phyloP scores from a whole-genome alignment of 1,284 basidiomycete genomes.

The Ceratobasidium sp. region DNA sequence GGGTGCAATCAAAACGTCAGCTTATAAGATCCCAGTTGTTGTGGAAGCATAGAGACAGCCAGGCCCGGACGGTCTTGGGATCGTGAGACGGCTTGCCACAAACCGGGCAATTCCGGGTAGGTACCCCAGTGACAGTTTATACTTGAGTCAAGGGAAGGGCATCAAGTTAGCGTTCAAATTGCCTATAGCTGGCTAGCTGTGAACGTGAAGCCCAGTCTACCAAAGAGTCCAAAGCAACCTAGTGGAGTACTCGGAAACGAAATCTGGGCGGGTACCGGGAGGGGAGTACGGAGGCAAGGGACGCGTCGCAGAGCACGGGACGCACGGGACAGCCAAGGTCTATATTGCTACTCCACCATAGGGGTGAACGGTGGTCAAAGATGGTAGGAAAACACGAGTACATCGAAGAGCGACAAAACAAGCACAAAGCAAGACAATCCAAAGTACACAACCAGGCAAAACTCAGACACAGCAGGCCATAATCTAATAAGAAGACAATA shows the following conservation, averaged over 20 bases:
- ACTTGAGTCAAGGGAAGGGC: not conserved
- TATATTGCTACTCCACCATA: not conserved
- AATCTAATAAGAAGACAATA: not conserved
- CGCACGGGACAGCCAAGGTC: not conserved
- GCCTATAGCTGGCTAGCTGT: not conserved
- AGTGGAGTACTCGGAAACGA: too few relatives aligned
- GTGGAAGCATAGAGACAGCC: too few relatives aligned
- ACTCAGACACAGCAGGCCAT: not conserved
- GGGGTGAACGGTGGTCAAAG: not conserved
- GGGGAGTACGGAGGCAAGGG: too few relatives aligned
- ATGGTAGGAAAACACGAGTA: constrained; percentile 2
- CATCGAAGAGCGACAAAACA: not conserved
- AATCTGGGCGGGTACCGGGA: too few relatives aligned
- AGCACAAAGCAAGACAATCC: not conserved
- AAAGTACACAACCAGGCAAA: not conserved
- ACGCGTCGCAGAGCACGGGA: not conserved
- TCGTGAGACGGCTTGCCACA: not conserved
- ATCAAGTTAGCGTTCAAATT: not conserved
- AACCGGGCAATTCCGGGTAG: constrained; percentile 17
- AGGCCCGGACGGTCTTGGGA: not conserved
- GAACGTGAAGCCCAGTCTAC: not conserved
- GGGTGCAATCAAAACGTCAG: too few relatives aligned
- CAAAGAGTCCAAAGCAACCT: not conserved
- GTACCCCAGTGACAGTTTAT: not conserved
- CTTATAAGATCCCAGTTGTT: not conserved